Base-by-base conservation (phyloP, 1,139 yeast species). In the Waltiozyma sp. region DNA sequence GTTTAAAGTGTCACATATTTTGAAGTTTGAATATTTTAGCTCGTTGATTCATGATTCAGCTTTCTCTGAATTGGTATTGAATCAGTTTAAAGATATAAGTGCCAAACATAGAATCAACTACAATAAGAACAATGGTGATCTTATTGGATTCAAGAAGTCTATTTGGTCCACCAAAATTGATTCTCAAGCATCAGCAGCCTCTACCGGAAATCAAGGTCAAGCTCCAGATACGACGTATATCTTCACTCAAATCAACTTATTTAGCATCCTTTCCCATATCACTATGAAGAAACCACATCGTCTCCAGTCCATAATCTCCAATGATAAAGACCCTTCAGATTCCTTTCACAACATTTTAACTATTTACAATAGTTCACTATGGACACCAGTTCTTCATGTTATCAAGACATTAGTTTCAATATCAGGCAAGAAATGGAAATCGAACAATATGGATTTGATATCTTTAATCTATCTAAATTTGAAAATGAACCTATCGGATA, bases 381-480 rank as follows among this genome's bases (percentile, higher is more conserved):
- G 84, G 62, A 68, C 66, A 38, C 88, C 94, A 2, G 78, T 85
- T 3, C 66, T 89, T 51, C 81, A 79, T 54, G 72, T 80, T 1
- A 68, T 89, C 47, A 88, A 86, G 59, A 81, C 86, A 49, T 71
- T 88, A 41, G 80, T 89, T 1, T 96, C 97, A 0, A 87, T 82
- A 60, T 89, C 86, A 53, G 96, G 96, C 18, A 77, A 94, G 47
- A 88, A 89, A 60, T 91, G 99, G 99, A 81, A 88, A 53, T 76
- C 88, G 14, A 75, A 79, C 50, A 93, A 91, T 58, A 91, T 93
- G 97, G 96, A 88, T 53, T 66, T 91, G 44, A 86, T 93, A 8
- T 87, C 96, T 0, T 80, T 85, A 48, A 88, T 91, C 2, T 91
- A 85, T 56, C 63, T 91, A 40, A 80, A 86, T 55, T 75, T 88